These are phyloP conservation scores for Alternaria longipes DNA, from an alignment of 2,329 filamentous ascomycete genomes.

Conservation along the genomic window DNA sequence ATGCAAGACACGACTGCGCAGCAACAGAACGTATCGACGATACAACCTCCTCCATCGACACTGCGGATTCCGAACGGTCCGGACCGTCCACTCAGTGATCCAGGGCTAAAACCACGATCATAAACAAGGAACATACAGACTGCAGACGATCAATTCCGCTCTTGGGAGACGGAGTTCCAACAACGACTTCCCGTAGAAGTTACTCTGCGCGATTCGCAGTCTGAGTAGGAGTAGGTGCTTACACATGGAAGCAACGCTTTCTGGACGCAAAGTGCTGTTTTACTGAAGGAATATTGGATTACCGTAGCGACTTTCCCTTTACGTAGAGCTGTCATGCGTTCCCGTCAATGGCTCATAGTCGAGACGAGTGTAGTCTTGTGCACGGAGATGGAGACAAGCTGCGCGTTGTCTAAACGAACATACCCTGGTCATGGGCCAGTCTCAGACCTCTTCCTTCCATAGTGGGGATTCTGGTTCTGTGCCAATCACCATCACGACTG, in stretches of 20 bases:
- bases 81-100: neutral
- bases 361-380: neutral
- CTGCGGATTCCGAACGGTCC: neutral
- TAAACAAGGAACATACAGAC: neutral
- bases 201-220: neutral
- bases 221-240: neutral
- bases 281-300: neutral
- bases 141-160: neutral
- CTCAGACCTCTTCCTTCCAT: neutral
- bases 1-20: neutral
- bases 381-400: slow-evolving; percentile 11
- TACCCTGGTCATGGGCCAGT: neutral
- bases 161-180: neutral
- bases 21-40: neutral
- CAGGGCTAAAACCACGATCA: neutral
- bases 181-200: neutral
- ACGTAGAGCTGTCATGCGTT: neutral
- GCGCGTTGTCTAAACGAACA: neutral
- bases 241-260: neutral
- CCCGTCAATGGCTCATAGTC: neutral
- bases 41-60: neutral
- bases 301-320: slow-evolving; percentile 8
- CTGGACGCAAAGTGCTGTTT: neutral
- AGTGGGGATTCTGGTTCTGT: neutral
- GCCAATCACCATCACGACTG: neutral